phyloP scores from a whole-genome alignment of 148 eudicot genomes.

The Rhododendron kiyosumense region DNA sequence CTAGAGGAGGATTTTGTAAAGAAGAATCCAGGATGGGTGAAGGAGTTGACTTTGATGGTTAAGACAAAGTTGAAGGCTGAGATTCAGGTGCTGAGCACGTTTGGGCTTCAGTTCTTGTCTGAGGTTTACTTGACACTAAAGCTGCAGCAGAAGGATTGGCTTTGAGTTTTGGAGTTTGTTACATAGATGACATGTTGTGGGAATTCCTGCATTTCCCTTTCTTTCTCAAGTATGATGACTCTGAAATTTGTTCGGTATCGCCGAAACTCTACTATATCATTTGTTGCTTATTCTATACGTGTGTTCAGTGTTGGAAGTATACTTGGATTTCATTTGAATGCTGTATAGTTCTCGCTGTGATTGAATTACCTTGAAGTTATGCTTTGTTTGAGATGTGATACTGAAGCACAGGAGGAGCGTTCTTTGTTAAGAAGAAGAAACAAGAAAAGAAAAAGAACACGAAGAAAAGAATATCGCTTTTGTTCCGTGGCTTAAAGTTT shows the following conservation, averaged over 20 bases:
- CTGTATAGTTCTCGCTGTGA: no score
- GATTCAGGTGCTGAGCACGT: slow-evolving; percentile 89
- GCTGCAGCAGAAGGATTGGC: slow-evolving; percentile 93
- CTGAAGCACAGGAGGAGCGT: background rate
- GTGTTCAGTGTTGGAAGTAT: no score
- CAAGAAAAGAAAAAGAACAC: no score
- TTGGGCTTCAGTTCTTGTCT: slow-evolving; percentile 90
- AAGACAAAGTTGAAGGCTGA: slow-evolving; percentile 96
- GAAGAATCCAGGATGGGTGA: slow-evolving; percentile 94
- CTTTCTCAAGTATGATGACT: background rate
- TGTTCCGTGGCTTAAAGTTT: background rate
- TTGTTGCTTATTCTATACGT: no score
- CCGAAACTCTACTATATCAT: background rate
- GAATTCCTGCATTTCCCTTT: slow-evolving; percentile 1
- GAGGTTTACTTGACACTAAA: slow-evolving; percentile 90
- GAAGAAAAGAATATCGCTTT: background rate
- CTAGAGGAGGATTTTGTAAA: slow-evolving; percentile 96
- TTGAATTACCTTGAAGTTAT: no score
- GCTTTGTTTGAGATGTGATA: no score
- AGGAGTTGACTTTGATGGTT: slow-evolving; percentile 92
- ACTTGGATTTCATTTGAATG: no score
- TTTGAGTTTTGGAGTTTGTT: slow-evolving; percentile 23
- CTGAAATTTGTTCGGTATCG: background rate
- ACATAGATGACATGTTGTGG: background rate
- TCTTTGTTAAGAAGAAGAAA: background rate